A percentile compares a stretch with the other conserved stretches of the same genome.
Conservation (phyloP, 352 stramenopile genomes). For the Phytophthora aleatoria region DNA sequence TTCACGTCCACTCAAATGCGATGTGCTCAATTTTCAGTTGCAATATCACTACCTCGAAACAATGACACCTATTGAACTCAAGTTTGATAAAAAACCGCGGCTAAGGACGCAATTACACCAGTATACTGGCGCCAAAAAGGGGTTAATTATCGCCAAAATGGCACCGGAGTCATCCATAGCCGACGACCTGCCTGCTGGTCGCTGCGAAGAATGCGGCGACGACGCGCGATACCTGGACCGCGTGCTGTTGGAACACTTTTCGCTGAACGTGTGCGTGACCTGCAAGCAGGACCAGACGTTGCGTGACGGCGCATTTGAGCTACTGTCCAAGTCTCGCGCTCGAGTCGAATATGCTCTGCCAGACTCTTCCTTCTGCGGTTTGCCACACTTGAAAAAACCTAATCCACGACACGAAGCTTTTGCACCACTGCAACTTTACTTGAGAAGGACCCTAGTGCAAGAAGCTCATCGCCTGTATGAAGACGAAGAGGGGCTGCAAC, state of each 20-base stretch:
- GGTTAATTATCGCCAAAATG: neutral
- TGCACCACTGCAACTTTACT: constrained; percentile 66
- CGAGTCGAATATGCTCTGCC: constrained; percentile 64
- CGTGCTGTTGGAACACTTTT: constrained; percentile 56
- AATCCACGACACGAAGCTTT: constrained; percentile 75
- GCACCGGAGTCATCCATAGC: constrained; percentile 5
- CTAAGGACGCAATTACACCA: constrained; percentile 2
- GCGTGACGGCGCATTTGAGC: constrained; percentile 55
- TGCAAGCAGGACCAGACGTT: constrained; percentile 70
- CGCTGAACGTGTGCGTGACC: constrained; percentile 55
- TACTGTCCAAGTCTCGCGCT: constrained; percentile 64
- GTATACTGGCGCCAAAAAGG: neutral
- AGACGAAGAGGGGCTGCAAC: constrained; percentile 44
- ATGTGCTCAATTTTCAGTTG: neutral
- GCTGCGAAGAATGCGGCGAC: constrained; percentile 56
- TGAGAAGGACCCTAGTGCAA: constrained; percentile 55
- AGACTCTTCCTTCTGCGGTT: constrained; percentile 58
- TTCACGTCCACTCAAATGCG: constrained; percentile 29
- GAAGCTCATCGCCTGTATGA: constrained; percentile 61
- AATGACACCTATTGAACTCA: constrained; percentile 17
- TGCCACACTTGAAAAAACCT: constrained; percentile 55
- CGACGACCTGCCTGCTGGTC: constrained; percentile 35
- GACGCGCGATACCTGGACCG: constrained; percentile 55
- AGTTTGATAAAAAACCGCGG: neutral
- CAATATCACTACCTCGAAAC: neutral